A percentile compares a stretch with the other conserved stretches of the same genome.
These are phyloP conservation scores for Penicillium canariense DNA, from an alignment of 495 filamentous ascomycete species.

Conservation along the genomic window DNA sequence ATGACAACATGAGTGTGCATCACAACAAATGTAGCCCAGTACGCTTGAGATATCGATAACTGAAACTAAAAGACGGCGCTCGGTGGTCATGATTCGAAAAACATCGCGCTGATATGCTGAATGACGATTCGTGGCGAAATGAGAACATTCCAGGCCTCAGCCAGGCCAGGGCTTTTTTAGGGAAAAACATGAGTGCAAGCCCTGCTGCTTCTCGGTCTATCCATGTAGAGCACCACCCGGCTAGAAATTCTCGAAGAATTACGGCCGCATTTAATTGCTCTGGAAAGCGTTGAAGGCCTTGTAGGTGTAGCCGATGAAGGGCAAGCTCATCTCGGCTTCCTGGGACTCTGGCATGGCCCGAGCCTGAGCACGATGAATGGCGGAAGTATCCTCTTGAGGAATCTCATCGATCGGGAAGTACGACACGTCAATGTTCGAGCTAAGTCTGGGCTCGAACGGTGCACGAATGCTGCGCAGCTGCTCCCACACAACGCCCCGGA, in stretches of 20 bases:
- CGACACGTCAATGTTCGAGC: conserved; percentile 90
- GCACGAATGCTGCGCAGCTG: conserved; percentile 86
- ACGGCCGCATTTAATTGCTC: conserved; percentile 26
- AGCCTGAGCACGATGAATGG: conserved; percentile 65
- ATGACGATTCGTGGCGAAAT: conserved; percentile 27
- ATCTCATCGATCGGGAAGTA: conserved; percentile 99
- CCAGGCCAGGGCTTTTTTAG: conserved; percentile 3
- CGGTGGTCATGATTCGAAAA: conserved; percentile 37
- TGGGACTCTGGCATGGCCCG: conserved; percentile 59
- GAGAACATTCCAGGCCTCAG: conserved; percentile 17
- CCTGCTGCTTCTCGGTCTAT: conserved; percentile 31
- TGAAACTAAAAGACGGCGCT: conserved; percentile 34
- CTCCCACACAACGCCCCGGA: conserved; percentile 93
- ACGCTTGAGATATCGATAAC: conserved; percentile 23
- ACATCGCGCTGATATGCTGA: conserved; percentile 46
- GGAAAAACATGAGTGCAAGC: conserved; percentile 34
- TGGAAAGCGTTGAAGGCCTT: conserved; percentile 91
- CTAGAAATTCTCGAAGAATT: conserved; percentile 8
- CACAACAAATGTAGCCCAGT: neutral
- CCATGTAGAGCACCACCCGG: neutral
- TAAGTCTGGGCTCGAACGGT: conserved; percentile 90
- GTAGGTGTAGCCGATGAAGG: conserved; percentile 98
- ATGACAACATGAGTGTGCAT: conserved; percentile 19
- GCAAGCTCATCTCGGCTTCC: conserved; percentile 83
- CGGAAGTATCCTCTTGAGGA: conserved; percentile 81